phyloP scores from a whole-genome alignment of 768 basidiomycete species.

The Boletus sensibilis region DNA sequence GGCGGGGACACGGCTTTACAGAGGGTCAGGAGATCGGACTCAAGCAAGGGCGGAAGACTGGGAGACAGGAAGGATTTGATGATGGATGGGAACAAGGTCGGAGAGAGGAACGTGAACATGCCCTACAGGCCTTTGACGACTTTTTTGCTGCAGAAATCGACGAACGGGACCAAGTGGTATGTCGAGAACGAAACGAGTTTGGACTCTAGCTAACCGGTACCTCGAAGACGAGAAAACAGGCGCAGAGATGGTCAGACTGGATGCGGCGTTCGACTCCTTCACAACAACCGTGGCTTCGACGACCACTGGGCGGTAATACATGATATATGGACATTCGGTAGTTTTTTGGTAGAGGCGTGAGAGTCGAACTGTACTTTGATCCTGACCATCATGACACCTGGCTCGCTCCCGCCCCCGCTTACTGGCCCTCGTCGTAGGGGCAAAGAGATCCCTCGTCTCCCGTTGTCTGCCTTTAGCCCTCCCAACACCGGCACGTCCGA shows the following conservation, averaged over 20 bases:
- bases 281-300: slow-evolving; percentile 23
- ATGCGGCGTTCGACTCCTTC: slow-evolving; percentile 22
- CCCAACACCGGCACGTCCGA: slow-evolving; percentile 68
- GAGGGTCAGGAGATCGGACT: slow-evolving; percentile 38
- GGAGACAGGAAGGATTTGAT: slow-evolving; percentile 32
- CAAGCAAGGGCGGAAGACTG: slow-evolving; percentile 32
- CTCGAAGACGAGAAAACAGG: slow-evolving; percentile 23
- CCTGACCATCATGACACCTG: slow-evolving; percentile 20
- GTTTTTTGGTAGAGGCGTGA: slow-evolving; percentile 3
- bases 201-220: slow-evolving; percentile 7
- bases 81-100: slow-evolving; percentile 40
- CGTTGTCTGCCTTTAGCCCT: slow-evolving; percentile 72
- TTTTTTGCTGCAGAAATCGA: slow-evolving; percentile 49
- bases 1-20: slow-evolving; percentile 39
- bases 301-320: slow-evolving; percentile 12
- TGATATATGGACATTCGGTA: not conserved
- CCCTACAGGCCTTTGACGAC: slow-evolving; percentile 56
- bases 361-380: not conserved
- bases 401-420: not conserved
- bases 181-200: slow-evolving; percentile 4
- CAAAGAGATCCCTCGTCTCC: slow-evolving; percentile 68
- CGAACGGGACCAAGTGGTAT: slow-evolving; percentile 24
- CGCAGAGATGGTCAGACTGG: slow-evolving; percentile 29
- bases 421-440: slow-evolving; percentile 54
- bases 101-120: slow-evolving; percentile 51